A percentile compares a stretch with the other conserved stretches of the same genome.
phyloP scores from a whole-genome alignment of 2,329 filamentous ascomycete species.

The Lachnellula willkommii region DNA sequence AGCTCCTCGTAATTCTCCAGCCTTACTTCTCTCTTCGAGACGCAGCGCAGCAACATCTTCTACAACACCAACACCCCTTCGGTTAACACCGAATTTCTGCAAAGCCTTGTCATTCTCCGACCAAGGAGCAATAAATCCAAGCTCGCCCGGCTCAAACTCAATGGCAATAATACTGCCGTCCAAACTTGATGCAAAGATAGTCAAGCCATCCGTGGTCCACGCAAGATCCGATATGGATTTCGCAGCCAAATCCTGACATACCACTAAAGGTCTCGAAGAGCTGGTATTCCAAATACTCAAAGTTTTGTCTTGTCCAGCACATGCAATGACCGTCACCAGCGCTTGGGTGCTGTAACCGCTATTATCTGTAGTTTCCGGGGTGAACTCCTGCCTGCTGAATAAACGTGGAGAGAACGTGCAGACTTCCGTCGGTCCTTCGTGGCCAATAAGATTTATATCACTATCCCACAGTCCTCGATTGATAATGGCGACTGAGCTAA shows the following conservation, averaged over 20 bases:
- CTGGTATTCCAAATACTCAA: conserved; percentile 97
- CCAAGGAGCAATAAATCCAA: conserved; percentile 80
- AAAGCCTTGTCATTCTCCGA: conserved; percentile 90
- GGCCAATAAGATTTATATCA: conserved; percentile 94
- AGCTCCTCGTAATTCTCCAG: conserved; percentile 79
- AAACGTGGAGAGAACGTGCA: conserved; percentile 93
- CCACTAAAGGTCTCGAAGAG: conserved; percentile 82
- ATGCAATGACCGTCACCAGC: conserved; percentile 89
- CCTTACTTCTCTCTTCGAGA: conserved; percentile 87
- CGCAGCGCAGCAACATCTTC: conserved; percentile 86
- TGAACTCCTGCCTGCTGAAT: conserved; percentile 65
- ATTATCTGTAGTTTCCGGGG: conserved; percentile 43
- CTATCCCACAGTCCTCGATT: conserved; percentile 89
- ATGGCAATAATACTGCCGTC: conserved; percentile 83
- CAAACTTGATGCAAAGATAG: conserved; percentile 77
- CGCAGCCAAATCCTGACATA: conserved; percentile 78
- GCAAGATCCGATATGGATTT: conserved; percentile 93
- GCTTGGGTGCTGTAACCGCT: conserved; percentile 43
- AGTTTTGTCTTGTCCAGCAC: conserved; percentile 93
- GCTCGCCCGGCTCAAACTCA: conserved; percentile 77
- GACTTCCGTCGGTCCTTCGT: conserved; percentile 94
- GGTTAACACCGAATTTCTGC: conserved; percentile 84
- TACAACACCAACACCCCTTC: conserved; percentile 83
- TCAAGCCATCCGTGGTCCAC: conserved; percentile 89
- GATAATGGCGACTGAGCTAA: conserved; percentile 94